A percentile compares a stretch with the other conserved stretches of the same genome.
These are phyloP conservation scores for Ceratocystis cubensis DNA, from an alignment of 2,329 filamentous ascomycete genomes.

Conservation along the genomic window DNA sequence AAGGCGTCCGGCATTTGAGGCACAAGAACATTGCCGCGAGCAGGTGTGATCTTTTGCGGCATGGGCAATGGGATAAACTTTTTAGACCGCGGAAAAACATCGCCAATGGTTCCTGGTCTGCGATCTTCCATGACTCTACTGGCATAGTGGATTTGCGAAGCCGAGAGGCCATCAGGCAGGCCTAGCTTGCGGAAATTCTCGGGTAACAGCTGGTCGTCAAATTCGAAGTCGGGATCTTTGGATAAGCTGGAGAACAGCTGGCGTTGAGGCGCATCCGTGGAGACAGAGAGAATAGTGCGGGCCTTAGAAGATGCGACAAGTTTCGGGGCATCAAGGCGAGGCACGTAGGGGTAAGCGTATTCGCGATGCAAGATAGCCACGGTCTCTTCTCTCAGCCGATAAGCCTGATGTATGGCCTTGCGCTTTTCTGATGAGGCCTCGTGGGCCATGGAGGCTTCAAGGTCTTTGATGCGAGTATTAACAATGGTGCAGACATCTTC, in stretches of 20 bases:
- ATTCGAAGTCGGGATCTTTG: constrained; percentile 24
- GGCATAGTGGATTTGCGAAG: constrained; percentile 32
- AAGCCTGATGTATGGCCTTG: constrained; percentile 20
- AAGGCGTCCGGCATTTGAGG: constrained; percentile 43
- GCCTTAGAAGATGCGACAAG: constrained; percentile 13
- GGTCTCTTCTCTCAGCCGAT: constrained; percentile 35
- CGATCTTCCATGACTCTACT: constrained; percentile 24
- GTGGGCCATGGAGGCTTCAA: constrained; percentile 30
- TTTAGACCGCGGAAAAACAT: constrained; percentile 37
- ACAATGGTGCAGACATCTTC: constrained; percentile 41
- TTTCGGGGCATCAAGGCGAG: constrained; percentile 7
- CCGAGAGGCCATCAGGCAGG: constrained; percentile 61
- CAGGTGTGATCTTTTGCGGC: constrained; percentile 49
- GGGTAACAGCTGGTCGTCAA: constrained; percentile 25
- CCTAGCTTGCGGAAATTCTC: constrained; percentile 46
- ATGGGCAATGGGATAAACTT: constrained; percentile 47
- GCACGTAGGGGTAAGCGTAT: constrained; percentile 35
- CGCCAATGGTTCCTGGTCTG: constrained; percentile 51
- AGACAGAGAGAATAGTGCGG: constrained; percentile 57
- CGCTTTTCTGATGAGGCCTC: constrained; percentile 21
- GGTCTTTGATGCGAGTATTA: constrained; percentile 37
- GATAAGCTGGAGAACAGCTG: constrained; percentile 79
- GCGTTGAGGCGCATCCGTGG: constrained; percentile 59
- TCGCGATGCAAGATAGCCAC: constrained; percentile 52
- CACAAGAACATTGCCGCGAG: constrained; percentile 46